These are phyloP conservation scores for Tranzscheliella williamsii DNA, from an alignment of 1,284 basidiomycete genomes.

Conservation along the genomic window DNA sequence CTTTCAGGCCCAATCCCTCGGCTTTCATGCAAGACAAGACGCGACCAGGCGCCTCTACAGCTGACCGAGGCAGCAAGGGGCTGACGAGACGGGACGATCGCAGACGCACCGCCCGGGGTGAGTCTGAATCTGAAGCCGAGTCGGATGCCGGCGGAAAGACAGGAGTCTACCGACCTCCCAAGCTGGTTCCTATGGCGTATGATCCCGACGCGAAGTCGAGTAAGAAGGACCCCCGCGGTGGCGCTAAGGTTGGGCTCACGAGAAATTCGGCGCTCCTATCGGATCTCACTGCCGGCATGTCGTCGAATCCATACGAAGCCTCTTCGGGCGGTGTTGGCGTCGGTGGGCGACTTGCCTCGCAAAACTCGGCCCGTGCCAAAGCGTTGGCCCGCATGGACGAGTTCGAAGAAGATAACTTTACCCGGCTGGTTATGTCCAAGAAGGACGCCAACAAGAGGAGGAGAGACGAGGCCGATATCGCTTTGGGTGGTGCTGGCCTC, in stretches of 20 bases:
- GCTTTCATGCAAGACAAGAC: slow-evolving; percentile 46
- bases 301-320: slow-evolving; percentile 55
- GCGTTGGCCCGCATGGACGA: slow-evolving; percentile 81
- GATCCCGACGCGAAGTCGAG: slow-evolving; percentile 68
- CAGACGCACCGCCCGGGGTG: neutral
- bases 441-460: slow-evolving; percentile 77
- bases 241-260: slow-evolving; percentile 19
- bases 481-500: slow-evolving; percentile 70
- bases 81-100: neutral
- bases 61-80: slow-evolving; percentile 1
- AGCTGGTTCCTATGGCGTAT: slow-evolving; percentile 89
- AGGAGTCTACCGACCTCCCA: slow-evolving; percentile 82
- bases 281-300: slow-evolving; percentile 54
- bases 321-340: slow-evolving; percentile 53
- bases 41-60: slow-evolving; percentile 4
- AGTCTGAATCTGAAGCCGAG: slow-evolving; percentile 58
- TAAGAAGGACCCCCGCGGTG: slow-evolving; percentile 61
- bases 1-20: slow-evolving; percentile 83
- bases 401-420: slow-evolving; percentile 96
- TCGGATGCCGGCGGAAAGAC: slow-evolving; percentile 31
- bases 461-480: slow-evolving; percentile 87
- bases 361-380: slow-evolving; percentile 68
- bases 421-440: slow-evolving; percentile 87
- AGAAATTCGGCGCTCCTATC: slow-evolving; percentile 52
- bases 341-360: slow-evolving; percentile 32